phyloP scores from a whole-genome alignment of 352 stramenopile genomes.

The Pythium periplocum region DNA sequence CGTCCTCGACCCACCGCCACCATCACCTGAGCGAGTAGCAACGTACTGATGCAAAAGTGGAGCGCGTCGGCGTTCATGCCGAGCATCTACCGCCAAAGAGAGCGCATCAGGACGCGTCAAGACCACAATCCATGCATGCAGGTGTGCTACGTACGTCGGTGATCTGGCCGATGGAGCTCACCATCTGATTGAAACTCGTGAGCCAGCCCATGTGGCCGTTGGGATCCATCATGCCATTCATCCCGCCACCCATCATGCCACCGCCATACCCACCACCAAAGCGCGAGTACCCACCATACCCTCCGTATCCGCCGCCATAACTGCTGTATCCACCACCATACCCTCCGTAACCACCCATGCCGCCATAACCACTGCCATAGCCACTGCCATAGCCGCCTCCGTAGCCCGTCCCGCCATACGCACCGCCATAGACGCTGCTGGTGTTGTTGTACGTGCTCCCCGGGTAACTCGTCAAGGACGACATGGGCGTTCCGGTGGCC shows the following conservation, averaged over 20 bases:
- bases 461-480: background rate
- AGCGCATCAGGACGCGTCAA: background rate
- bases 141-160: conserved; percentile 19
- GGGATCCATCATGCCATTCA: conserved; percentile 27
- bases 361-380: conserved; percentile 15
- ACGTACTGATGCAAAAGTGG: conserved; percentile 28
- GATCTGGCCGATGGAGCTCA: conserved; percentile 33
- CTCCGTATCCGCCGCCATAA: conserved; percentile 12
- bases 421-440: conserved; percentile 13
- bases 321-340: conserved; percentile 17
- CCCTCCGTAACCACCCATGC: conserved; percentile 5
- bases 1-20: background rate
- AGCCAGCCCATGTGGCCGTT: conserved; percentile 28
- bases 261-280: conserved; percentile 11
- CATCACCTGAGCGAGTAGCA: background rate
- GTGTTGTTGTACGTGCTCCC: conserved; percentile 9
- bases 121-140: background rate
- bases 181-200: conserved; percentile 30
- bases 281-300: conserved; percentile 15
- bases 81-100: conserved; percentile 18
- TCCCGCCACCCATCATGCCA: conserved; percentile 20
- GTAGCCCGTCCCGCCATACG: conserved; percentile 10
- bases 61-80: conserved; percentile 38
- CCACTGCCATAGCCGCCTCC: conserved; percentile 11
- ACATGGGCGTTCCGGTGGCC: background rate